Base-by-base conservation (phyloP, 2,329 filamentous ascomycete species). In the Helotiales sp. region DNA sequence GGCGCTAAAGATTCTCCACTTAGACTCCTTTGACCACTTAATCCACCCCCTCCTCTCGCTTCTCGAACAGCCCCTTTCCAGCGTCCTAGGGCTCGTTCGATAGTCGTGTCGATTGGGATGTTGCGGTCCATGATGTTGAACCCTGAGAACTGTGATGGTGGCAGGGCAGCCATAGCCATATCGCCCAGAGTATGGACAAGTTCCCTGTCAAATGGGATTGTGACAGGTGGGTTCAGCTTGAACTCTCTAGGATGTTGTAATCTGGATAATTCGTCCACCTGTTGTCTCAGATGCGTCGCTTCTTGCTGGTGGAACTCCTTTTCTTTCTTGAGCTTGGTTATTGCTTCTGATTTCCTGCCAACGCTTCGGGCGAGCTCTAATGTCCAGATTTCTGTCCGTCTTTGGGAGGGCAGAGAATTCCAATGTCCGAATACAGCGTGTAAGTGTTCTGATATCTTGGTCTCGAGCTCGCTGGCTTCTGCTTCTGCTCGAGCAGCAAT, bases 341-440 rank as follows among this genome's bases (percentile, higher is more conserved):
- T 72, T 51, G 76, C 77, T 42, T 82, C 77, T 3, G 79, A 72
- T 54, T 82, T 82, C 59, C 84, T 77, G 5, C 82, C 82, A 1
- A 87, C 76, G 29, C 79, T 77, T n/a, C 85, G 76, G 0, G 85
- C 85, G 36, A 88, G 73, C 68, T 87, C 84, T 33, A 88, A 69
- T 5, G 79, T 73, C 85, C 85, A 88, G 6, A 87, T 76, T 62
- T 86, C 82, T 25, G 77, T 77, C 52, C 82, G 80, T 22, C 82
- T 79, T 33, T 82, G 80, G 2, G 72, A 63, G 0, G 85, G 74
- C 25, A 95, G 77, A 1, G 78, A 77, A 52, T 83, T 83, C 93
- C 93, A 98, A 40, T 90, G 87, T 6, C 82, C 80, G 70, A 86
- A 96, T 0, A 90, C 86, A 13, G 87, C 84, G n/a, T 89, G 82